phyloP scores from a whole-genome alignment of 73 alveolate species.

The Breviolum minutum region DNA sequence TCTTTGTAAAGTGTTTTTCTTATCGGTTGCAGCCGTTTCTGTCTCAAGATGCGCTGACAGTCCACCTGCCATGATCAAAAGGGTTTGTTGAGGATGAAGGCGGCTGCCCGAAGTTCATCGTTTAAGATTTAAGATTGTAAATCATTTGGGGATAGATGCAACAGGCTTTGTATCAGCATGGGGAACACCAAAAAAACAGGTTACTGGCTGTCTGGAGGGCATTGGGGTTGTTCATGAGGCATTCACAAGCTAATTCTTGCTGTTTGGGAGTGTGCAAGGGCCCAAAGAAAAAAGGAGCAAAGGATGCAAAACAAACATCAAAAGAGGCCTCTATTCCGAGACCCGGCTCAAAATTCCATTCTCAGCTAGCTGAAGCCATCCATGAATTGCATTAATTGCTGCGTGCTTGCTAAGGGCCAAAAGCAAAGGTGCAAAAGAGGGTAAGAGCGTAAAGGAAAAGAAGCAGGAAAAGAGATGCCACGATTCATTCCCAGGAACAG shows the following conservation, averaged over 20 bases:
- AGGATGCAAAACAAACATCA: too few relatives aligned
- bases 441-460: neutral
- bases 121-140: too few relatives aligned
- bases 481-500: too few relatives aligned
- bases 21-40: neutral
- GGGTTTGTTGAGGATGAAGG: neutral
- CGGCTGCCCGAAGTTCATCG: neutral
- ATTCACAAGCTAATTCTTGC: too few relatives aligned
- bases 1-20: too few relatives aligned
- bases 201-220: too few relatives aligned
- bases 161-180: too few relatives aligned
- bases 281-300: neutral
- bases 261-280: neutral
- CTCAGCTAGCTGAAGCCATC: neutral
- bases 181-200: too few relatives aligned
- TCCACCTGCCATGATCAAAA: neutral
- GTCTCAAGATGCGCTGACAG: neutral
- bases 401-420: neutral
- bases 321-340: neutral
- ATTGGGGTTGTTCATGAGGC: too few relatives aligned
- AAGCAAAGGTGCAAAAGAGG: neutral
- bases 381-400: neutral
- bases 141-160: too few relatives aligned
- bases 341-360: neutral
- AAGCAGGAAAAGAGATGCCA: neutral